Evolutionary conservation across 805 yeast genomes (phyloP), one percentile per base, ranked within the genome.

Genomic region (Suhomyces canberraensis): DNA sequence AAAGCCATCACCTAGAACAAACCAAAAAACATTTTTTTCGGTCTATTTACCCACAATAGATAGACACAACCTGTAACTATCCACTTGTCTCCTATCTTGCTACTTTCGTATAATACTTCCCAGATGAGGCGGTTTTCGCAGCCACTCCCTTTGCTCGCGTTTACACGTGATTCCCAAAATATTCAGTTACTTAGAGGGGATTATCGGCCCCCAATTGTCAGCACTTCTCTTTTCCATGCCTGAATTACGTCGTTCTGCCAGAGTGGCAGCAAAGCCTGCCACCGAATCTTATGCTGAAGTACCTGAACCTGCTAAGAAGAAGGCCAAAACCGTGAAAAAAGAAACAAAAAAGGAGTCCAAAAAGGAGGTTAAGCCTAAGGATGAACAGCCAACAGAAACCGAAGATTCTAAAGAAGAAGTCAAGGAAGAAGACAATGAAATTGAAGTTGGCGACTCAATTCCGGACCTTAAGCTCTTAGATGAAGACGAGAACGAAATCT

Each of bases 401-500:
- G 30, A 36, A 14, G 29, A 13, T 13, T 35, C 19, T 7, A n/a
- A 22, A n/a, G 26, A 18, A 13, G 28, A 33, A 11, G 18, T 33
- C 7, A 27, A 25, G 11, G 33, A 25, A 13, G 18, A 16, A 3
- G 17, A 31, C 13, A 31, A 46, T 16, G 67, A 61, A 41, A 30
- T 65, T 24, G 53, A 75, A 37, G 65, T 77, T 13, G 93, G 90
- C 18, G 89, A 79, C 50, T 60, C 58, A 8, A 71, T 85, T 30
- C 95, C 95, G 11, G 81, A 78, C 40, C 46, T 88, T 30, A 68
- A 70, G 1, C 64, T 89, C 28, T 46, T 66, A 36, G 79, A 86
- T 52, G 91, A 91, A 59, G 82, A 83, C 45, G 88, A 75, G n/a
- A 68, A 77, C 25, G 74, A 71, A 24, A 72, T 67, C 33, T 47